These are phyloP conservation scores for Macrolepiota dolichaula DNA, from an alignment of 768 basidiomycete genomes.

Conservation along the genomic window DNA sequence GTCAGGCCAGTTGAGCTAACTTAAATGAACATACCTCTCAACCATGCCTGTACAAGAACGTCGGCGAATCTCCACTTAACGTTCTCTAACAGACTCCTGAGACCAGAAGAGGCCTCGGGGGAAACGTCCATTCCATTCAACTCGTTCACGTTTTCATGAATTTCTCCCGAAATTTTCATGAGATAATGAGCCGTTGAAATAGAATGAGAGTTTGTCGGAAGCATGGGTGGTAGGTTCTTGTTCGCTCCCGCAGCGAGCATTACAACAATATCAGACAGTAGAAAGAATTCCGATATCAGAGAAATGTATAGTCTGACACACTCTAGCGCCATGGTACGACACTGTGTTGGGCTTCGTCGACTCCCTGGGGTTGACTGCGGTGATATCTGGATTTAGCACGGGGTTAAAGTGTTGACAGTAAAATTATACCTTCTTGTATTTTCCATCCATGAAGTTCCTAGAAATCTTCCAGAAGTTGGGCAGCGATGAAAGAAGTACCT, in stretches of 20 bases:
- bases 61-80: constrained; percentile 88
- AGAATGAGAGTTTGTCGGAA: constrained; percentile 78
- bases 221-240: constrained; percentile 40
- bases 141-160: constrained; percentile 85
- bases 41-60: constrained; percentile 73
- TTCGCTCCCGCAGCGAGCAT: constrained; percentile 47
- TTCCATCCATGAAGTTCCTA: constrained; percentile 88
- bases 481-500: constrained; percentile 76
- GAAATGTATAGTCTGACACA: constrained; percentile 84
- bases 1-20: not conserved
- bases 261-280: constrained; percentile 66
- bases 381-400: constrained; percentile 7
- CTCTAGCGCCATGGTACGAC: constrained; percentile 84
- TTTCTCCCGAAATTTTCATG: constrained; percentile 74
- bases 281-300: constrained; percentile 82
- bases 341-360: constrained; percentile 79
- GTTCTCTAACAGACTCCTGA: constrained; percentile 77
- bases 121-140: constrained; percentile 77
- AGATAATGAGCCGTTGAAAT: constrained; percentile 82
- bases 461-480: constrained; percentile 95
- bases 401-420: not conserved
- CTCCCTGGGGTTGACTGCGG: constrained; percentile 36
- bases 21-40: constrained; percentile 56
- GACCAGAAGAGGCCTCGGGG: constrained; percentile 60
- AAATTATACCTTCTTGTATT: constrained; percentile 73